Base-by-base conservation (phyloP, 169 alveolate species). In the Cryptosporidium sp. region DNA sequence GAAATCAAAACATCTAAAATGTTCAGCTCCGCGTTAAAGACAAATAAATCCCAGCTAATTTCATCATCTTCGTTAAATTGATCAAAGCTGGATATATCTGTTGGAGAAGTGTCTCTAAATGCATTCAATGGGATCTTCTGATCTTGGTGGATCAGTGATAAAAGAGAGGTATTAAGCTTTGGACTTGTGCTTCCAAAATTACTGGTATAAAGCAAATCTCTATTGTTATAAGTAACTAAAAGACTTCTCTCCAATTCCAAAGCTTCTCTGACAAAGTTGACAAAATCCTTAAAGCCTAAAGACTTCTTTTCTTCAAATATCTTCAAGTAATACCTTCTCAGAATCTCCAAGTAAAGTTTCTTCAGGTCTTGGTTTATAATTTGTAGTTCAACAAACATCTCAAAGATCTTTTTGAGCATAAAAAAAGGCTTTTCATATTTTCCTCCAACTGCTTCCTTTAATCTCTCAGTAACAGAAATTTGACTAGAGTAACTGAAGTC, bases 1-100 rank as follows among this genome's bases (percentile, higher is more conserved):
- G 86, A 73, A 26, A 73, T 21, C 44, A 73, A 72, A 33, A 73
- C 58, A 1, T 73, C 86, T 23, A 73, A 39, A 16, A 73, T 29
- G 35, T 53, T 56, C 51, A 56, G 37, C 39, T 73, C 86, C 42
- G 29, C 68, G 2, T 56, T 31, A 26, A 52, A 39, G 29, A 58
- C 68, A 73, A 53, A 73, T 31, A 26, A 10, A n/a, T 73, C 70
- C 86, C 86, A 73, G 44, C 39, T 33, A 3, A 33, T 56, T 26
- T 23, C 70, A 26, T 65, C 31, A 2, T 31, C 10, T 0, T 31
- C 72, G n/a, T 8, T 12, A 8, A 0, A 14, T 14, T 16, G 31
- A 14, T 3, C 21, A 37, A 65, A 10, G 2, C 51, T 65, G 53
- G 51, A 65, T 5, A n/a, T 33, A n/a, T 37, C 72, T n/a, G 33